A percentile compares a stretch with the other conserved stretches of the same genome.
Evolutionary conservation across 306 rosid genomes (phyloP).

Genomic region (Astragalus glycyphyllos): DNA sequence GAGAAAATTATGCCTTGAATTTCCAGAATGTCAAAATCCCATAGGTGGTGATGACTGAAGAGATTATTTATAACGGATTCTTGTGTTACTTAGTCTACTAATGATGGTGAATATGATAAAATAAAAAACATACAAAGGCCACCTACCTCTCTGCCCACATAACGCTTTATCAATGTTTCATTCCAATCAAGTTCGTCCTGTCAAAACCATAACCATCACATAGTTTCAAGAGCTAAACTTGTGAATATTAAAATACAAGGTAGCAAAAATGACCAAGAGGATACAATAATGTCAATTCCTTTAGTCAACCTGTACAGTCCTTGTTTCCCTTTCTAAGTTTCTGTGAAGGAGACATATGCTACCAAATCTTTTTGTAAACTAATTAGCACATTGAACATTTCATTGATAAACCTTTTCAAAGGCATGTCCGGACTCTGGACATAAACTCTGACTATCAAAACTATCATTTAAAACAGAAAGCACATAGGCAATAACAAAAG

Average conservation of each 20-base stretch:
- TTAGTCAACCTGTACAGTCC: constrained; percentile 17
- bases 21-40: constrained; percentile 29
- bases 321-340: constrained; percentile 26
- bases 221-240: constrained; percentile 25
- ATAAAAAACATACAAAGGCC: constrained; percentile 8
- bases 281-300: constrained; percentile 6
- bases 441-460: constrained; percentile 12
- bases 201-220: constrained; percentile 41
- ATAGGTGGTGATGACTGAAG: neutral
- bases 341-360: neutral
- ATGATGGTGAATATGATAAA: constrained; percentile 22
- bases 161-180: constrained; percentile 70
- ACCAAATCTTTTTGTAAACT: neutral
- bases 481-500: constrained; percentile 15
- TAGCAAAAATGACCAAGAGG: constrained; percentile 11
- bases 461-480: constrained; percentile 17
- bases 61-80: neutral
- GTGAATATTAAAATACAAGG: neutral
- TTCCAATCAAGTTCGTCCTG: constrained; percentile 95
- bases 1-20: neutral
- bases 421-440: neutral
- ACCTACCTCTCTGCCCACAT: constrained; percentile 85
- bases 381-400: neutral
- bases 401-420: neutral
- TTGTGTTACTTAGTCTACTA: constrained; percentile 15